Evolutionary conservation across 1,139 yeast species (phyloP).

Genomic region (Saccharomycopsis hybrid): DNA sequence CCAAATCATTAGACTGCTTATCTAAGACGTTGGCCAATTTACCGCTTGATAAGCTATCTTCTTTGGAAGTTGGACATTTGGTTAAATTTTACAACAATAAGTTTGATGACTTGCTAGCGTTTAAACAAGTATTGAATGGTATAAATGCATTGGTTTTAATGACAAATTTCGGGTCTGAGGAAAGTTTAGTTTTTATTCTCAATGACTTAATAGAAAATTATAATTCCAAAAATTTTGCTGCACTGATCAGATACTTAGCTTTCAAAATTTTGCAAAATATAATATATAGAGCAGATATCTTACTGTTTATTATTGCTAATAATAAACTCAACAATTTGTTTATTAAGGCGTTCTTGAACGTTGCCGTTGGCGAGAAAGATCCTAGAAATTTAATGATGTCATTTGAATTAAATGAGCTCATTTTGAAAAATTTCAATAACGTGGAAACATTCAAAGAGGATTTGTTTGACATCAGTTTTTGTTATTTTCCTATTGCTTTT

Average conservation of each 20-base stretch:
- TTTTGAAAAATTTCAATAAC: slow-evolving; percentile 43
- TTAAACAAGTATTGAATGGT: slow-evolving; percentile 49
- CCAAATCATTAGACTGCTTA: slow-evolving; percentile 51
- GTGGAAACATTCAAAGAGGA: slow-evolving; percentile 43
- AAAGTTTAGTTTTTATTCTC: slow-evolving; percentile 34
- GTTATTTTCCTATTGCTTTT: slow-evolving; percentile 95
- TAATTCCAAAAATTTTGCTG: slow-evolving; percentile 56
- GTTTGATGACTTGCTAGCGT: slow-evolving; percentile 55
- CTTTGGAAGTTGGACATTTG: slow-evolving; percentile 64
- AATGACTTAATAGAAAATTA: slow-evolving; percentile 39
- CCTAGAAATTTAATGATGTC: slow-evolving; percentile 78
- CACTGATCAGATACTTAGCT: slow-evolving; percentile 56
- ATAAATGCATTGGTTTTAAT: slow-evolving; percentile 45
- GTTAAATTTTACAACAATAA: slow-evolving; percentile 59
- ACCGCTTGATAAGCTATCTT: slow-evolving; percentile 36
- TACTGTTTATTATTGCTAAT: slow-evolving; percentile 17
- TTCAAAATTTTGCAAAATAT: slow-evolving; percentile 43
- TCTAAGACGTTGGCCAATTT: slow-evolving; percentile 42
- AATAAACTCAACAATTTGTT: slow-evolving; percentile 34
- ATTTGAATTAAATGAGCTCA: slow-evolving; percentile 47
- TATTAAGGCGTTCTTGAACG: slow-evolving; percentile 51
- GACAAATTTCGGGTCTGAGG: slow-evolving; percentile 36
- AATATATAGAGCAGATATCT: too few relatives aligned
- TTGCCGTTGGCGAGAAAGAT: slow-evolving; percentile 88
- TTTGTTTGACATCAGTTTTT: slow-evolving; percentile 80